Evolutionary conservation across 257 asterid species (phyloP), one percentile per base, ranked within the genome.

Genomic region (Solanum appendiculatum): DNA sequence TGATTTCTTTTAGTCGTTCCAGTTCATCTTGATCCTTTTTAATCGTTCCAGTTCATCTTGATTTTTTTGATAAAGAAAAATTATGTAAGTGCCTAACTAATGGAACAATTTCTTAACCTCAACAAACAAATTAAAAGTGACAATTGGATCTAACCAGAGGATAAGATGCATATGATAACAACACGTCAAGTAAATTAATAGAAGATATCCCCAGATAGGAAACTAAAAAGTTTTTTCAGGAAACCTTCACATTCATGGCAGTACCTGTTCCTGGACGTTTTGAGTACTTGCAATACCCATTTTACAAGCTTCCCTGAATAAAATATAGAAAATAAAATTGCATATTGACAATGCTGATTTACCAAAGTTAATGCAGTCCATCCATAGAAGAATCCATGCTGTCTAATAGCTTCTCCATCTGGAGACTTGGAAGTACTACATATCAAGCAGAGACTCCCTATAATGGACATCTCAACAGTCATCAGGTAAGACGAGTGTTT

Each of bases 381-480:
- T 8, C 94, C 98, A 88, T 94, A 89, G 92, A 97, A 97, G 91
- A 97, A 94, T 58, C 99, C 99, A 88, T 90, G 97, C 58, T 39
- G 88, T 89, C 88, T 90, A 86, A 95, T 94, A 85, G 97, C 95
- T 84, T 91, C 89, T 88, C 99, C 99, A 89, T 95, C 99, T 10
- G 98, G 98, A 88, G 99, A 97, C 92, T 94, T 94, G 87, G 72
- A 95, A 78, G 96, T 92, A 92, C 99, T 97, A 85, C 92, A 96
- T 86, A 95, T 91, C 89, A 97, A 89, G 93, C 99, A 97, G 86
- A 95, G 89, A 87, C 96, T 95, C 92, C 99, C 99, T 90, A 97
- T 93, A 80, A 94, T 87, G 86, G 99, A 97, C 99, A 97, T 95
- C 92, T 97, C 99, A 87, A 97, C 93, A 37, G 98, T 97, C 99